Percentiles rank a stretch among this genome's conserved stretches.
These are phyloP conservation scores for Populus hybrid DNA, from an alignment of 441 rosid species.

Conservation along the genomic window DNA sequence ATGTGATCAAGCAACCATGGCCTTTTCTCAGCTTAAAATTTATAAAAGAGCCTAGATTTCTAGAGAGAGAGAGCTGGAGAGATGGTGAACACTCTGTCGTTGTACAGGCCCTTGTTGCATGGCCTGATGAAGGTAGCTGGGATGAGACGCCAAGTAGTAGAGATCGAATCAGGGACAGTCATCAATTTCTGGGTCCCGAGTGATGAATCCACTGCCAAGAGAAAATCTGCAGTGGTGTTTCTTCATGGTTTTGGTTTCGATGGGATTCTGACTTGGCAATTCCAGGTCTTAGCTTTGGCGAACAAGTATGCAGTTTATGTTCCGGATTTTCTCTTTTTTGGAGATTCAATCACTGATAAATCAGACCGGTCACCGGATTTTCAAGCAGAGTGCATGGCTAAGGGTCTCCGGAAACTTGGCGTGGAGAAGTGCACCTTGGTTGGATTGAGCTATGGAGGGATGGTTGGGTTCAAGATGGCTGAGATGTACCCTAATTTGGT, in stretches of 20 bases:
- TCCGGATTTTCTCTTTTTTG: conserved; percentile 46
- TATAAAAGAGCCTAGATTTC: too few species aligned
- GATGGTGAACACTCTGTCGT: conserved; percentile 27
- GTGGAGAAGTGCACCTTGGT: conserved; percentile 36
- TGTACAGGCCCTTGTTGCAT: conserved; percentile 21
- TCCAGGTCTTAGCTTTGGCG: conserved; percentile 35
- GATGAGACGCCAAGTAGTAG: conserved; percentile 21
- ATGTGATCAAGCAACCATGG: too few species aligned
- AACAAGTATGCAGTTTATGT: conserved; percentile 34
- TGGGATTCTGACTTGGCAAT: conserved; percentile 41
- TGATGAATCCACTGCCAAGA: background rate
- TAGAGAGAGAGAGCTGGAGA: too few species aligned
- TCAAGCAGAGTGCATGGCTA: conserved; percentile 42
- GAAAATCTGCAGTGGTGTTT: conserved; percentile 29
- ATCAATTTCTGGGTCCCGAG: conserved; percentile 45
- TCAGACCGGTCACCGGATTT: conserved; percentile 30
- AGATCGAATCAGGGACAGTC: conserved; percentile 37
- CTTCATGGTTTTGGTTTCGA: conserved; percentile 36
- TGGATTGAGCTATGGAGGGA: conserved; percentile 41
- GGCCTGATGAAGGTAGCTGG: conserved; percentile 32
- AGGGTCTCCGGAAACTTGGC: conserved; percentile 33
- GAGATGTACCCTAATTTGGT: conserved; percentile 39
- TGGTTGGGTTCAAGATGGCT: conserved; percentile 42
- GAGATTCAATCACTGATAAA: conserved; percentile 33
- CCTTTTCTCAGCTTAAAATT: too few species aligned